Evolutionary conservation across 2,329 filamentous ascomycete genomes (phyloP).

Genomic region (Zasmidium citrigriseum): DNA sequence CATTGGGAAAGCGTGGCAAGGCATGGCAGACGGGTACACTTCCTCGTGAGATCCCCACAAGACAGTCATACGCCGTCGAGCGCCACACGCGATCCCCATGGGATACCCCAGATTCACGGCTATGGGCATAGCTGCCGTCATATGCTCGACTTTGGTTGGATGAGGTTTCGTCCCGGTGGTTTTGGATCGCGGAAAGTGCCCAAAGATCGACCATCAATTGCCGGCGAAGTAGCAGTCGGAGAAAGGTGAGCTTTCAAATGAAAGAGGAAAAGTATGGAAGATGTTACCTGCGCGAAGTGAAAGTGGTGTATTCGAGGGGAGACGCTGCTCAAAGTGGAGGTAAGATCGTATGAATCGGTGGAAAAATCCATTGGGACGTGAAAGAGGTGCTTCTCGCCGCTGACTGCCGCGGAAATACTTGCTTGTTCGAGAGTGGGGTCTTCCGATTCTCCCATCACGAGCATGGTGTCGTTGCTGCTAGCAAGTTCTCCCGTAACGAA

Average conservation of each 20-base stretch:
- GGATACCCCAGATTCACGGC: background rate
- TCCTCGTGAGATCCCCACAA: slow-evolving; percentile 4
- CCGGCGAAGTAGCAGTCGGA: background rate
- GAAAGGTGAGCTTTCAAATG: background rate
- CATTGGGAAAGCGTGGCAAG: slow-evolving; percentile 3
- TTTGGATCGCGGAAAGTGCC: background rate
- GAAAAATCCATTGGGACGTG: no score
- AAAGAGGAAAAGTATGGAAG: background rate
- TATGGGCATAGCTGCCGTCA: background rate
- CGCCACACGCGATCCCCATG: slow-evolving; percentile 8
- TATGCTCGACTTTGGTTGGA: background rate
- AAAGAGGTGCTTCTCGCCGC: no score
- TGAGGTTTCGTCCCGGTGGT: no score
- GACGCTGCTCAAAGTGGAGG: no score
- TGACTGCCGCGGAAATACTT: no score
- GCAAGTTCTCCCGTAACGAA: no score
- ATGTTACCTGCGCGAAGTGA: no score
- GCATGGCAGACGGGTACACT: slow-evolving; percentile 5
- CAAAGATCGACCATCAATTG: background rate
- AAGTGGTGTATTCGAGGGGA: no score
- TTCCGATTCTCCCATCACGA: no score
- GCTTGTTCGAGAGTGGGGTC: no score
- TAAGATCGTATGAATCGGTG: no score
- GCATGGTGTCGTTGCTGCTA: no score
- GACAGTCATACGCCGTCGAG: background rate